Conservation (phyloP, 2,329 filamentous ascomycete species). For the Fusarium virguliforme region DNA sequence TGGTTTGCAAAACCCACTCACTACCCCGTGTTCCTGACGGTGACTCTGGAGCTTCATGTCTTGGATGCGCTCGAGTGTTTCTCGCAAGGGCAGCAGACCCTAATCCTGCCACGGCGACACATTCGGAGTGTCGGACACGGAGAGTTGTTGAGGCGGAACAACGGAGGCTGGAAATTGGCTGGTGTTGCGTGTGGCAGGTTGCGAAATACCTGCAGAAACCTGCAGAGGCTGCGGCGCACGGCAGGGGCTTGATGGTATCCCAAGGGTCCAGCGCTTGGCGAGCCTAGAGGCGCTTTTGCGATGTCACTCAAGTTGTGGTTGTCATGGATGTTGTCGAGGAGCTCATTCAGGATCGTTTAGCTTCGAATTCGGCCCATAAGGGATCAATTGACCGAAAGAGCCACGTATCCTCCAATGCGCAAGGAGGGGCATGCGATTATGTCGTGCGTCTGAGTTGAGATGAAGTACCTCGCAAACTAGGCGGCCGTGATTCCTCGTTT, state of each 20-base stretch:
- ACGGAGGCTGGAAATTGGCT: neutral
- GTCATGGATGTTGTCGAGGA: constrained; percentile 10
- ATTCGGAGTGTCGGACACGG: neutral
- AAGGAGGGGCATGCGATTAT: constrained; percentile 25
- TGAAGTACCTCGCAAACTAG: constrained; percentile 9
- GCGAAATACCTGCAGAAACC: neutral
- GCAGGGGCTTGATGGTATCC: constrained; percentile 4
- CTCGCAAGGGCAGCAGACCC: neutral
- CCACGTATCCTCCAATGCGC: constrained; percentile 37
- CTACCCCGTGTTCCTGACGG: neutral
- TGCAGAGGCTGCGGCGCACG: neutral
- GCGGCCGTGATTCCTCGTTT: neutral
- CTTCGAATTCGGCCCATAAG: constrained; percentile 33
- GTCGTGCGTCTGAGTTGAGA: constrained; percentile 31
- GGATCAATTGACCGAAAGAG: constrained; percentile 17
- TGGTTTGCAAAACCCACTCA: neutral
- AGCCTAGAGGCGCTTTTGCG: neutral
- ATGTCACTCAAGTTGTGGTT: constrained; percentile 9
- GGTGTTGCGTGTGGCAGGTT: neutral
- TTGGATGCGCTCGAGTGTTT: neutral
- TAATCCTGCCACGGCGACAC: neutral
- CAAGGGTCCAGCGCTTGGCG: constrained; percentile 9
- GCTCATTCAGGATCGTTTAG: constrained; percentile 25
- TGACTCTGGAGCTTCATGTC: neutral
- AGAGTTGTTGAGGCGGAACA: neutral